Base-by-base conservation (phyloP, 1,139 yeast genomes). In the Pichia sp. region DNA sequence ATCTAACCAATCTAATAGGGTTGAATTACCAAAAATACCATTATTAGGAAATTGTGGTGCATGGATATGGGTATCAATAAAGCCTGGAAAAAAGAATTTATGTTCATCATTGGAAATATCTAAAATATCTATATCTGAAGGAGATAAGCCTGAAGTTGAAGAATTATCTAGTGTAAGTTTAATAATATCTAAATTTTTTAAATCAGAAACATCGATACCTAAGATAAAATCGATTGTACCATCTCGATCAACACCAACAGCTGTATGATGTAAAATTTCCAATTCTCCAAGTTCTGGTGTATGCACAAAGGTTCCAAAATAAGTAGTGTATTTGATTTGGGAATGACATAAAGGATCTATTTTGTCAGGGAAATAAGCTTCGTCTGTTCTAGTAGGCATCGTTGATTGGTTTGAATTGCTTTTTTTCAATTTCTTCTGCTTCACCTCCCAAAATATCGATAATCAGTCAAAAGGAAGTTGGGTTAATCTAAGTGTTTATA, bases 11-110 rank as follows among this genome's bases (percentile, higher is more conserved):
- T 90, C 95, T 45, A 92, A 69, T 42, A 92, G 69, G 1, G 95
- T 94, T 2, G 86, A 70, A 51, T 83, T 86, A 39, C 95, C 89
- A 50, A 95, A 94, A 35, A 92, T 78, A 1, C 97, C 97, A 41
- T 78, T 73, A 62, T 92, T 92, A n/a, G 97, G 97, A 61, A 80
- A 92, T 65, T 92, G 98, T 4, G 97, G 84, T 0, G 97, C 97
- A 62, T 92, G 98, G 50, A 89, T 87, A 61, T 92, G 98, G 2
- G 97, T 89, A 59, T 92, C 98, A 12, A 92, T 69, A 56, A 92
- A 89, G 1, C 98, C 98, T 0, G 98, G 98, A 57, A 87, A 78
- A 56, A 83, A 78, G 61, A 90, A 89, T 43, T 44, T 48, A 37
- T 46, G 56, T 11, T 61, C 60, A 4, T 58, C 52, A n/a, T 47